Conservation (phyloP, 768 basidiomycete genomes). For the Termitomyces sp. region DNA sequence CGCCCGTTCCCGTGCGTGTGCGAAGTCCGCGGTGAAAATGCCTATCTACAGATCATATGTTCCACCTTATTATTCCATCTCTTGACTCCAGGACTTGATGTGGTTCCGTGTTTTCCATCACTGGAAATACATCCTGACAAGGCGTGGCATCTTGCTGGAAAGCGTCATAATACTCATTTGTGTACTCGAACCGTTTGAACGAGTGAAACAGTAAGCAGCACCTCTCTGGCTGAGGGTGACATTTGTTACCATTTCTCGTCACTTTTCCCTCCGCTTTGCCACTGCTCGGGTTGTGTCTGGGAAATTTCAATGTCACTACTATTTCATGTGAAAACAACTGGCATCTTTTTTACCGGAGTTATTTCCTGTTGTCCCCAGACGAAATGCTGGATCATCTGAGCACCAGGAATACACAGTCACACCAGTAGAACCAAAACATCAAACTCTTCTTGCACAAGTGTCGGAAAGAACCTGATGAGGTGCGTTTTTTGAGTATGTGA, state of each 20-base stretch:
- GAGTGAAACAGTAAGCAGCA: neutral
- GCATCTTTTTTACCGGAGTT: neutral
- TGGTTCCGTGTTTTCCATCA: neutral
- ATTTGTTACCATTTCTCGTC: neutral
- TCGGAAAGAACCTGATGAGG: neutral
- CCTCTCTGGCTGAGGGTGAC: neutral
- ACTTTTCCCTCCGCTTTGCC: neutral
- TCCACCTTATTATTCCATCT: neutral
- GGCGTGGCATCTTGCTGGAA: neutral
- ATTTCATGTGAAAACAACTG: slow-evolving; percentile 6
- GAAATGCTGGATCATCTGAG: slow-evolving; percentile 7
- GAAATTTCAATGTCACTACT: neutral
- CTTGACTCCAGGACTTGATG: neutral
- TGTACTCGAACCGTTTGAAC: neutral
- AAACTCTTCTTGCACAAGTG: neutral
- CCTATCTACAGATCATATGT: neutral
- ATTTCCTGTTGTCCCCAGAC: neutral
- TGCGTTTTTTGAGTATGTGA: neutral
- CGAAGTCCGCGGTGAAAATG: no score
- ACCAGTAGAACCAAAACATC: slow-evolving; percentile 6
- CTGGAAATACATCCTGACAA: neutral
- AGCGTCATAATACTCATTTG: neutral
- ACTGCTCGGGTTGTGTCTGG: neutral
- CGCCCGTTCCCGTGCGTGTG: no score
- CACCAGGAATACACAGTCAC: slow-evolving; percentile 1